Evolutionary conservation across 2,329 filamentous ascomycete species (phyloP), one percentile per base, ranked within the genome.

Genomic region (Neopestalotiopsis sp.): DNA sequence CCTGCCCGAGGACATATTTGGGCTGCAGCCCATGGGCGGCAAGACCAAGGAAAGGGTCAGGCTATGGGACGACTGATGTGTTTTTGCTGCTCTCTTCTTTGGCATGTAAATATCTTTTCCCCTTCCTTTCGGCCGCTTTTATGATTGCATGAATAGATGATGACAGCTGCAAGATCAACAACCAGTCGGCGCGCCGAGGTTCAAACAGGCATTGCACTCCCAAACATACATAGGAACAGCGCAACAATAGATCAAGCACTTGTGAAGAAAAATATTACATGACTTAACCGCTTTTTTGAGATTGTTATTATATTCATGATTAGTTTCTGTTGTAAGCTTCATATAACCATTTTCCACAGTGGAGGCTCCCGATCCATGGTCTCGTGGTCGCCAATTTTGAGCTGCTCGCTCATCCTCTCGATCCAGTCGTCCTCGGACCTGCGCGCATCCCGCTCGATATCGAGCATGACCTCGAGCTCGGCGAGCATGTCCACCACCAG

Each of bases 391-490:
- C 80, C 82, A 10, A 67, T 76, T 64, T 75, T 73, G 49, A 76
- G 69, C 28, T 80, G 80, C 62, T 82, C 76, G 73, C 86, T 89
- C 80, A 88, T 85, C 68, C 75, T 79, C 76, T 83, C 82, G 58
- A 92, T 87, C 88, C 90, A 91, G 57, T 81, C 82, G 68, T 84
- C 83, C 78, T 92, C 90, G 59, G 84, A 82, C 61, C 78, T 80
- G 66, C 89, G 78, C 4, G 88, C 86, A 73, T 89, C 88, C 61
- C 79, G 80, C 79, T 91, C 89, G 68, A 92, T 87, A 73, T 85
- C 83, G 67, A 84, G 84, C 90, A 92, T 92, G 69, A 86, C 70
- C n/a, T 78, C 78, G 71, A 92, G 79, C 80, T 92, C 90, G n/a
- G 81, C 81, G 59, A 90, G 77, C 89, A 92, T 92, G 45, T 85